These are phyloP conservation scores for Acanthochlamys bracteata DNA, from an alignment of 106 monocot species.

Conservation along the genomic window DNA sequence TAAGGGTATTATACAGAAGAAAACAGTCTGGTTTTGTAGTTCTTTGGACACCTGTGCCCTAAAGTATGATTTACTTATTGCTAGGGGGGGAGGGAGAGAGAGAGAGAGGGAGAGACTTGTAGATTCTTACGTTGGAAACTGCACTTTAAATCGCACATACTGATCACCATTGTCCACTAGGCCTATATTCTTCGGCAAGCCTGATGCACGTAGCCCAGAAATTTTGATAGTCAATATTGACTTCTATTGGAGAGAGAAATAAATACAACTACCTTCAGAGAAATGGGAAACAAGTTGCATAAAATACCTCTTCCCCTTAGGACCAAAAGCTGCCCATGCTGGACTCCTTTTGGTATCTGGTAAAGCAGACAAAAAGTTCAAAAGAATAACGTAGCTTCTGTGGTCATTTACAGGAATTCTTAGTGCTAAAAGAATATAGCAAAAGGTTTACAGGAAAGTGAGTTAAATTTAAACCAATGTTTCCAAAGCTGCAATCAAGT, in stretches of 20 bases:
- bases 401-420: no score
- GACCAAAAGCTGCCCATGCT: constrained; percentile 54
- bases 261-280: not conserved
- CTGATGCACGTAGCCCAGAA: constrained; percentile 19
- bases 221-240: not conserved
- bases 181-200: constrained; percentile 63
- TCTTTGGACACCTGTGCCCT: no score
- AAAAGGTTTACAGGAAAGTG: no score
- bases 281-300: not conserved
- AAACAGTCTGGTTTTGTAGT: no score
- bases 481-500: no score
- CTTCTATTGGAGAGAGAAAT: not conserved
- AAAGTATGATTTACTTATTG: no score
- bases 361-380: not conserved
- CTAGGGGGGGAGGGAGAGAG: no score
- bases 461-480: no score
- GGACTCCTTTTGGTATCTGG: constrained; percentile 87
- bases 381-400: no score
- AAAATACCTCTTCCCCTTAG: constrained; percentile 67
- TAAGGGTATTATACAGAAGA: not conserved
- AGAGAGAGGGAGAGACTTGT: not conserved
- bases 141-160: constrained; percentile 65
- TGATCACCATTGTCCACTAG: constrained; percentile 65
- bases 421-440: no score
- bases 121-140: constrained; percentile 66